phyloP scores from a whole-genome alignment of 306 rosid species.

The Pyrus bretschneideri region DNA sequence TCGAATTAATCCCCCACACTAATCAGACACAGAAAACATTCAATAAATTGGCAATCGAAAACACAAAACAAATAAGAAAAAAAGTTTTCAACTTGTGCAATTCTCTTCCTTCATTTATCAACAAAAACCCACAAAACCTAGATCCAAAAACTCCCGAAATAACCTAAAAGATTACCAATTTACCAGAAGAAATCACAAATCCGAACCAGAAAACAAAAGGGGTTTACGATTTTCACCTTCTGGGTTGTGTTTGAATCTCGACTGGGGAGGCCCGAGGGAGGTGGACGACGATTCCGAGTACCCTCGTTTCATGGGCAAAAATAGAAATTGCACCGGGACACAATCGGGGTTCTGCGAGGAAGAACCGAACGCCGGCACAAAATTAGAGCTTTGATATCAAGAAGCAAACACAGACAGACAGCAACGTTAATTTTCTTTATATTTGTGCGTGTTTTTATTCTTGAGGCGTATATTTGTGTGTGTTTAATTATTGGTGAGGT shows the following conservation, averaged over 20 bases:
- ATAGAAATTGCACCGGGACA: conserved; percentile 2
- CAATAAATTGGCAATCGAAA: not conserved
- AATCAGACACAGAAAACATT: not conserved
- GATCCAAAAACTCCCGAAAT: conserved; percentile 24
- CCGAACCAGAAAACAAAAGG: conserved; percentile 11
- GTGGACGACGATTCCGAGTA: conserved; percentile 61
- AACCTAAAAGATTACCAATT: conserved; percentile 14
- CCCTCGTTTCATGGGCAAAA: conserved; percentile 70
- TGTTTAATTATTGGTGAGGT: not conserved
- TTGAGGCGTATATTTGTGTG: not conserved
- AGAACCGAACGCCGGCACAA: conserved; percentile 11
- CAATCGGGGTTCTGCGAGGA: not conserved
- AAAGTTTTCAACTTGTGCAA: not conserved
- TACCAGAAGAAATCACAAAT: conserved; percentile 12
- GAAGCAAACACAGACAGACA: not conserved
- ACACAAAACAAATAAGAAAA: not conserved
- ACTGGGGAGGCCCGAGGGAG: conserved; percentile 75
- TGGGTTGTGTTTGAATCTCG: conserved; percentile 65
- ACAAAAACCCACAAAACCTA: conserved; percentile 19
- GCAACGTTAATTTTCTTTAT: not conserved
- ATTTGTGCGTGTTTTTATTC: no score
- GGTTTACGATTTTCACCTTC: conserved; percentile 40
- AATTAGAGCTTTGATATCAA: not conserved
- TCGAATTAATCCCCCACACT: not conserved
- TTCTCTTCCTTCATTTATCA: not conserved